These are phyloP conservation scores for Lolium perenne DNA, from an alignment of 176 grass and related monocot genomes.

Conservation along the genomic window DNA sequence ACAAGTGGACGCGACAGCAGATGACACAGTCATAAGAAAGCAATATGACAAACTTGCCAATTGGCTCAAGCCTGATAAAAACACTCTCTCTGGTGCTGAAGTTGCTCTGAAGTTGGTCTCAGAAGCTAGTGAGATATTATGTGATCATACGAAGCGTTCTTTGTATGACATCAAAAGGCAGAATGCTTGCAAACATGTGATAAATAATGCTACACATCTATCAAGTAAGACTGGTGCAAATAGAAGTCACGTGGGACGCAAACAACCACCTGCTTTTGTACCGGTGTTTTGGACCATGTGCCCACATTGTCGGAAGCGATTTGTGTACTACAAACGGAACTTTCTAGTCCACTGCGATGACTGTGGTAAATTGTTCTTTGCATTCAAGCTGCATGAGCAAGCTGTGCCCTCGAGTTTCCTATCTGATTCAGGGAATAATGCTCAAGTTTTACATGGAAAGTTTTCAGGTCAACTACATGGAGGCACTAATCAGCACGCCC, in stretches of 20 bases:
- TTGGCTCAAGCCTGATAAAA: slow-evolving; percentile 79
- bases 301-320: slow-evolving; percentile 34
- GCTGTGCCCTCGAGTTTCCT: slow-evolving; percentile 32
- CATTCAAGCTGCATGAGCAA: slow-evolving; percentile 47
- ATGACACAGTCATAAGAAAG: slow-evolving; percentile 58
- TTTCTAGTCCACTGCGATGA: slow-evolving; percentile 25
- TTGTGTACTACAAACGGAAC: slow-evolving; percentile 39
- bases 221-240: slow-evolving; percentile 31
- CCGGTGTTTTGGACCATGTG: slow-evolving; percentile 41
- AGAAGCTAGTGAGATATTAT: slow-evolving; percentile 62
- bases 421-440: background rate
- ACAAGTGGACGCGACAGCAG: slow-evolving; percentile 51
- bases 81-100: slow-evolving; percentile 67
- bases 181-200: slow-evolving; percentile 16
- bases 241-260: slow-evolving; percentile 9
- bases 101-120: slow-evolving; percentile 72
- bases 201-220: background rate
- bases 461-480: slow-evolving; percentile 32
- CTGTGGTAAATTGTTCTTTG: slow-evolving; percentile 41
- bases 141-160: slow-evolving; percentile 52
- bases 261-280: slow-evolving; percentile 2
- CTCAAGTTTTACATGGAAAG: slow-evolving; percentile 13
- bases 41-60: slow-evolving; percentile 65
- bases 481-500: slow-evolving; percentile 13
- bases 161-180: slow-evolving; percentile 61